Base-by-base conservation (phyloP, 306 rosid genomes). In the Hippophae rhamnoides region DNA sequence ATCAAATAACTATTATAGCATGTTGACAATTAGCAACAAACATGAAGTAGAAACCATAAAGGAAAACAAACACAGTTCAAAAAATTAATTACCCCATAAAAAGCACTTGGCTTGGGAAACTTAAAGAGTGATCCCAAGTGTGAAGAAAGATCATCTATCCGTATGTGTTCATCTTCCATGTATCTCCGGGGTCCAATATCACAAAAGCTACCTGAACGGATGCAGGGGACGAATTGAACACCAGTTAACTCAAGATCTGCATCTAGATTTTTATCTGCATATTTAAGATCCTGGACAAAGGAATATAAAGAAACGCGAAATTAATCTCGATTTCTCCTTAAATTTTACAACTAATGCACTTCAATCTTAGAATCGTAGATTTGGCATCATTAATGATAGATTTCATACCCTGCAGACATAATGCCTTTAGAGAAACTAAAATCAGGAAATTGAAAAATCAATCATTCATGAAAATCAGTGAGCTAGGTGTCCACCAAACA, bases 91-190 rank as follows among this genome's bases (percentile, higher is more conserved):
- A 92, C 99, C 95, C 89, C 99, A 68, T 82, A 93, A 74, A 93
- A 85, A 62, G 95, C 99, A 82, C 95, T 88, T 14, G 99, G 99
- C 47, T 67, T 68, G 51, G 97, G 95, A 80, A 88, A 77, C 53
- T 66, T 76, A 60, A 78, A 81, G 60, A 69, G 62, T 5, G 95
- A 72, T 67, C 90, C 95, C 69, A 93, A 47, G 63, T 86, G 81
- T 40, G 84, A 78, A 5, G 89, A 77, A 58, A 93, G 68, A 67
- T 93, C 99, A 62, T 93, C 95, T 67, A 93, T 82, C 70, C 79
- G 77, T 78, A 93, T 75, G 56, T 93, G 99, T 75, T 93, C 99
- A 77, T 93, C 99, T 84, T 93, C 99, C 99, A 93, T 93, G 76
- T 66, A 82, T 72, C 90, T 81, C 27, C 99, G 73, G 46, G 86